phyloP scores from a whole-genome alignment of 805 yeast genomes.

The Tetrapisispora fleetii region DNA sequence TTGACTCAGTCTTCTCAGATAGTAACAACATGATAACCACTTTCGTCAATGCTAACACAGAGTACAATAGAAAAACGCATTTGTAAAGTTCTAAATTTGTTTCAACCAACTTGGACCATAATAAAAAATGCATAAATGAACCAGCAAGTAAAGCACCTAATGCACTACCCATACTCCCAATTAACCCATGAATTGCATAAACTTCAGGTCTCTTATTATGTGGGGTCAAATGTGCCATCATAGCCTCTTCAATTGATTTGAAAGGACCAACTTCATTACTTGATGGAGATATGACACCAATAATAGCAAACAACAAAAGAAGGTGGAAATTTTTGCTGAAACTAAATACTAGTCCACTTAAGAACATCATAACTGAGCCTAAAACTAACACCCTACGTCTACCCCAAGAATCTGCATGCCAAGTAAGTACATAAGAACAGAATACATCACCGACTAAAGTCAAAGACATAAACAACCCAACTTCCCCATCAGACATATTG shows the following conservation, averaged over 20 bases:
- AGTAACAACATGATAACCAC: conserved; percentile 41
- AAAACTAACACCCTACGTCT: conserved; percentile 50
- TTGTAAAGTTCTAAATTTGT: conserved; percentile 40
- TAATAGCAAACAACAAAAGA: conserved; percentile 58
- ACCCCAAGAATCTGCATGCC: conserved; percentile 68
- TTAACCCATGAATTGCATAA: conserved; percentile 63
- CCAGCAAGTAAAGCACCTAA: conserved; percentile 64
- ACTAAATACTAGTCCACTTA: conserved; percentile 60
- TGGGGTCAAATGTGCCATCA: conserved; percentile 70
- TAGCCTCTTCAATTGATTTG: conserved; percentile 74
- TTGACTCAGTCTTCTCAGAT: conserved; percentile 44
- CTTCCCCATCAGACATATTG: conserved; percentile 43
- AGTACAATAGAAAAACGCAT: conserved; percentile 45
- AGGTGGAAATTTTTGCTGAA: conserved; percentile 41
- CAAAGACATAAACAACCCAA: conserved; percentile 74
- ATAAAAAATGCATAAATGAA: conserved; percentile 38
- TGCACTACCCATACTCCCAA: conserved; percentile 66
- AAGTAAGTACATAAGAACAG: conserved; percentile 60
- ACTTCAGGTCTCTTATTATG: conserved; percentile 55
- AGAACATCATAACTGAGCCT: conserved; percentile 60
- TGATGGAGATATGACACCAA: conserved; percentile 82
- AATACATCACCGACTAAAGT: conserved; percentile 73
- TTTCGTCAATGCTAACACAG: conserved; percentile 45
- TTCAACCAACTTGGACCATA: conserved; percentile 27
- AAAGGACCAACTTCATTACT: conserved; percentile 92